Conservation (phyloP, 1,284 basidiomycete genomes). For the Cryptococcus sp. region DNA sequence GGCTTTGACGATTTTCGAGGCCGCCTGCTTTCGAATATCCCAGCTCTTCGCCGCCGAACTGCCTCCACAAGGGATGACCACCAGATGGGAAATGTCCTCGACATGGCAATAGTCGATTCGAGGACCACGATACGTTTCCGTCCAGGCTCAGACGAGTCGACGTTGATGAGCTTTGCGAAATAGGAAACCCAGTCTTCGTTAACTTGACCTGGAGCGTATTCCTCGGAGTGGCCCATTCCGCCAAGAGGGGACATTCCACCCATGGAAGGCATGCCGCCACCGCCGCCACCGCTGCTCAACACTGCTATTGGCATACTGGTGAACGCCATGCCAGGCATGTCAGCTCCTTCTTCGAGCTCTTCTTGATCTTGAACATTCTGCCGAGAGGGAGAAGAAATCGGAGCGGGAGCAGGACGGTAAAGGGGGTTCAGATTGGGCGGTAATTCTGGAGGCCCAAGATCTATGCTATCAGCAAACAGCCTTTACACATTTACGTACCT, state of each 20-base stretch:
- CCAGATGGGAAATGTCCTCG: slow-evolving; percentile 71
- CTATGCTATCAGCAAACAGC: slow-evolving; percentile 3
- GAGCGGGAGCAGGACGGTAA: slow-evolving; percentile 7
- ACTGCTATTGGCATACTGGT: slow-evolving; percentile 19
- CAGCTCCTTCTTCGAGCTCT: slow-evolving; percentile 4
- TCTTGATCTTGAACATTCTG: slow-evolving; percentile 4
- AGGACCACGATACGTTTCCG: slow-evolving; percentile 71
- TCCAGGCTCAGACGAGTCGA: slow-evolving; percentile 11
- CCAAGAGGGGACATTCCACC: slow-evolving; percentile 4
- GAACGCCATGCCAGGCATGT: slow-evolving; percentile 15
- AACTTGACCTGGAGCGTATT: slow-evolving; percentile 10
- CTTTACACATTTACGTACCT: slow-evolving; percentile 58
- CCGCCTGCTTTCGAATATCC: slow-evolving; percentile 55
- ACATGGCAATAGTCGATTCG: slow-evolving; percentile 74
- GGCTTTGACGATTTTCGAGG: slow-evolving; percentile 61
- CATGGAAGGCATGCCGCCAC: slow-evolving; percentile 10
- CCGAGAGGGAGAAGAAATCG: slow-evolving; percentile 1
- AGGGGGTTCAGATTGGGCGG: slow-evolving; percentile 14
- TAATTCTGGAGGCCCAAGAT: slow-evolving; percentile 8
- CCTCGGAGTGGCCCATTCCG: slow-evolving; percentile 7
- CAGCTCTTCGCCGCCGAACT: slow-evolving; percentile 62
- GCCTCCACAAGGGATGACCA: slow-evolving; percentile 74
- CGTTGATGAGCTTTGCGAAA: slow-evolving; percentile 41
- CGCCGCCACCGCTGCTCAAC: slow-evolving; percentile 11
- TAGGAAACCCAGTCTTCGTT: slow-evolving; percentile 38